These are phyloP conservation scores for Coemansia guatemalensis DNA, from an alignment of 192 early-diverging fungal genomes.

Conservation along the genomic window DNA sequence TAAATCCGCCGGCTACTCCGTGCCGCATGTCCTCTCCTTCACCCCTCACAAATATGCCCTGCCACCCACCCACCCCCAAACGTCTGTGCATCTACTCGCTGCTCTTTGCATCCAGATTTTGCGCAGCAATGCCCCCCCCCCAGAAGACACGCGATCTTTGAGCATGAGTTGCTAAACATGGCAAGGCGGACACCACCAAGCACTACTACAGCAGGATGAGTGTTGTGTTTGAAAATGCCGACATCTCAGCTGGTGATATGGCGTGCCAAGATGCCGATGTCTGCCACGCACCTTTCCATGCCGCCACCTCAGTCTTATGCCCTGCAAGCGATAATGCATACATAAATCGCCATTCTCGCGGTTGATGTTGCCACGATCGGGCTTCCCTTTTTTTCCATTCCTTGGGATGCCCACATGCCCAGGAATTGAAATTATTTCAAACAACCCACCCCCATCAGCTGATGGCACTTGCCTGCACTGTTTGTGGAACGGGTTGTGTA, in stretches of 20 bases:
- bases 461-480: background rate
- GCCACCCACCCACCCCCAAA: background rate
- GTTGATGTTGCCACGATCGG: background rate
- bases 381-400: background rate
- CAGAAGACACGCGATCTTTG: background rate
- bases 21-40: background rate
- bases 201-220: background rate
- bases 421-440: conserved; percentile 1
- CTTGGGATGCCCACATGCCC: background rate
- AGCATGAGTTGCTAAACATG: background rate
- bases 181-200: background rate
- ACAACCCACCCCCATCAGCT: background rate
- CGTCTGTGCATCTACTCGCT: background rate
- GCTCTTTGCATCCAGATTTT: background rate
- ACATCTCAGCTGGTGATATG: background rate
- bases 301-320: background rate
- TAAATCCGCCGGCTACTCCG: background rate
- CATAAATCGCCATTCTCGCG: conserved; percentile 6
- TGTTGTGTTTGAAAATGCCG: background rate
- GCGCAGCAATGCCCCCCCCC: background rate
- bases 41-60: background rate
- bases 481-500: background rate
- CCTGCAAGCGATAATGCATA: conserved; percentile 17
- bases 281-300: background rate
- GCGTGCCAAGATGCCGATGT: background rate